phyloP scores from a whole-genome alignment of 2,329 filamentous ascomycete species.

The Penicillium sp. region DNA sequence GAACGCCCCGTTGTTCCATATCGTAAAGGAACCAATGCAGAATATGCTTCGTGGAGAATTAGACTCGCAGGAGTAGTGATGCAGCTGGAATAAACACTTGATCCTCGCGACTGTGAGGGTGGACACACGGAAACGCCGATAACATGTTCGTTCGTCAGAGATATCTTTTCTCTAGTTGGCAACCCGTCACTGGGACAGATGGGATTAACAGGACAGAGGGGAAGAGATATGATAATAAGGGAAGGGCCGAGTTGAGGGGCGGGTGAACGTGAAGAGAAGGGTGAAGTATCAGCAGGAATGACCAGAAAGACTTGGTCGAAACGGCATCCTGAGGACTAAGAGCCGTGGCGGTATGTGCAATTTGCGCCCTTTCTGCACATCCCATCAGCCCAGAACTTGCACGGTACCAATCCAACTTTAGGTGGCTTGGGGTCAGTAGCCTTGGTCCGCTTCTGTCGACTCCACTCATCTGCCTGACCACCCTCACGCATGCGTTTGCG shows the following conservation, averaged over 20 bases:
- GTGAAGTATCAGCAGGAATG: constrained; percentile 3
- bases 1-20: not conserved
- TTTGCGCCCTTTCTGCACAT: constrained; percentile 58
- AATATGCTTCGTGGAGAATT: not conserved
- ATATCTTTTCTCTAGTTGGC: not conserved
- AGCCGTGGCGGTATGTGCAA: constrained; percentile 57
- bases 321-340: not conserved
- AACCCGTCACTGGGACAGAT: not conserved
- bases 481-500: constrained; percentile 45
- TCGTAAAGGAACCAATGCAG: not conserved
- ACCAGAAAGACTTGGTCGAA: not conserved
- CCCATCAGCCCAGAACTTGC: constrained; percentile 59
- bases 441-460: constrained; percentile 40
- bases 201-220: not conserved
- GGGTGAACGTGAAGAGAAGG: not conserved
- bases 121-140: not conserved
- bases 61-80: not conserved
- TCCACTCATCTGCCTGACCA: constrained; percentile 37
- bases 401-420: constrained; percentile 51
- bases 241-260: not conserved
- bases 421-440: constrained; percentile 43
- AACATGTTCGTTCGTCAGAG: not conserved
- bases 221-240: not conserved
- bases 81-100: not conserved
- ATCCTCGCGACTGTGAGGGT: not conserved